Conservation (phyloP, 306 rosid species). For the Alnus glutinosa region DNA sequence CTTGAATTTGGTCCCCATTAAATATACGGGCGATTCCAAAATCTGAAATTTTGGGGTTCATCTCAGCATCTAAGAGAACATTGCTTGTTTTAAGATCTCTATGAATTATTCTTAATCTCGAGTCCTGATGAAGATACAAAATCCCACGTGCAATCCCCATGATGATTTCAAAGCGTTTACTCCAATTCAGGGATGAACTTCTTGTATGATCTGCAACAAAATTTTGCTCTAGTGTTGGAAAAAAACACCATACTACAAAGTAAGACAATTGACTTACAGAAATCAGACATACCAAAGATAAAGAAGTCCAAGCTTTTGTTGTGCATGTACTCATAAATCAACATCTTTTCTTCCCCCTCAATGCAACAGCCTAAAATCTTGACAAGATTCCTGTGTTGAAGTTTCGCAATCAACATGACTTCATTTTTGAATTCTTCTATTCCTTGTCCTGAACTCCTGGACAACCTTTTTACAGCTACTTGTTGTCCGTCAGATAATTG, state of each 20-base stretch:
- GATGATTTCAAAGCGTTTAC: conserved; percentile 7
- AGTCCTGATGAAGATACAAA: conserved; percentile 1
- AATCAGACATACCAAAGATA: conserved; percentile 31
- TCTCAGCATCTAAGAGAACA: neutral
- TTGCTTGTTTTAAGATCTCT: neutral
- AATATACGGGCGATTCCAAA: neutral
- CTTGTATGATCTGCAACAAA: neutral
- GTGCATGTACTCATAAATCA: conserved; percentile 45
- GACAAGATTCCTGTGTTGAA: conserved; percentile 46
- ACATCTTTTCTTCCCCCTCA: conserved; percentile 36
- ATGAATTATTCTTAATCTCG: neutral
- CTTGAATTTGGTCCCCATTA: neutral
- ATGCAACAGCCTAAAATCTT: conserved; percentile 37
- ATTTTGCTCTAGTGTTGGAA: neutral
- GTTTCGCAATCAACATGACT: conserved; percentile 31
- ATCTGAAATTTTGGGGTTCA: neutral
- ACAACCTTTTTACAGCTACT: conserved; percentile 37
- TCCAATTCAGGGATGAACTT: neutral
- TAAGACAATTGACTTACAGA: no score
- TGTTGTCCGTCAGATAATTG: conserved; percentile 27
- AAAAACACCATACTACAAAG: no score
- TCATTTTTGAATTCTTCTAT: conserved; percentile 39
- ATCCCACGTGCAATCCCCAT: conserved; percentile 5
- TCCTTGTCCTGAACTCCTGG: conserved; percentile 42
- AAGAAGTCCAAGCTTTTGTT: conserved; percentile 42